Base-by-base conservation (phyloP, 768 basidiomycete species). In the Pleurotus giganteus region DNA sequence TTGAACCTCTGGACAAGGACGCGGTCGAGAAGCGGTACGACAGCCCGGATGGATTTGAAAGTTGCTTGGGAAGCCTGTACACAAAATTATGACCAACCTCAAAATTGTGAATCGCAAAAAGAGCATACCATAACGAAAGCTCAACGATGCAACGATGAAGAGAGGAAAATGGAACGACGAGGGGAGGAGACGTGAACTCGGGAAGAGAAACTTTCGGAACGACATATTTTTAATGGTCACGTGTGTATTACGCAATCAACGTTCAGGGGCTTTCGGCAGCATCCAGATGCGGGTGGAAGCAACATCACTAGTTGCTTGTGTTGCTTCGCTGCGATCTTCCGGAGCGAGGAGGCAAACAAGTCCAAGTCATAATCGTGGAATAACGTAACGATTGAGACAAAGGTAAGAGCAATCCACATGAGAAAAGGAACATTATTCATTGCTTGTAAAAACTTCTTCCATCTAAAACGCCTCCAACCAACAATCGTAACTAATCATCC, bases 1-100 rank as follows among this genome's bases (percentile, higher is more conserved):
- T 98, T 98, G 86, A 96, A 96, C 55, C 95, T 84, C 75, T 98
- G 96, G 58, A 98, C 94, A 61, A 98, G 81, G 59, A 98, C 91
- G 60, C 96, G 91, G 86, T 98, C 96, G 54, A 98, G 78, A 47
- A 98, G 84, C 57, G 96, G 96, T 60, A 91, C 74, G 61, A 98
- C 69, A 55, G 94, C 78, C 77, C 83, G 91, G 83, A 98, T 98
- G 61, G 86, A 87, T 75, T 92, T 97, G 87, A 98, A 94, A 23
- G 94, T 96, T 61, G 92, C 89, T 74, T 91, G 89, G 58, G 89
- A 74, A 74, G 89, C 89, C 88, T 91, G 51, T 44, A 39, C 46
- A 17, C 13, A 11, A 17, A 39, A 12, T 55, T 4, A 15, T 57
- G 11, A 39, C 15, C 24, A 47, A 11, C 31, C 2, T 21, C 27